Evolutionary conservation across 192 early-diverging fungal genomes (phyloP), one percentile per base, ranked within the genome.

Genomic region (Gamsiella multidivaricata): DNA sequence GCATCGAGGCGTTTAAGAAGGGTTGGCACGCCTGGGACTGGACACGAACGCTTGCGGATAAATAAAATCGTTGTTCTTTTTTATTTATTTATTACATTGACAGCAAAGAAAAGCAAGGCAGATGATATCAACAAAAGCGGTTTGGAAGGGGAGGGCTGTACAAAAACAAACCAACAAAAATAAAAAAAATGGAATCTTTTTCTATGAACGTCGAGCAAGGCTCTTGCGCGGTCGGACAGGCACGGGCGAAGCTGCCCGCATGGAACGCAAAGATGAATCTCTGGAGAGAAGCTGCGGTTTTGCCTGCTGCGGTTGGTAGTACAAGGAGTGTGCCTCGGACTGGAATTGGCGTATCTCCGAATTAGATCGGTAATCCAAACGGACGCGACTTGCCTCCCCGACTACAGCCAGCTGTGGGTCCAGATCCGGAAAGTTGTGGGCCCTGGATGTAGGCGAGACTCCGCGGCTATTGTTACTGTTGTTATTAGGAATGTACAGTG

Each of bases 1-100:
- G 79, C 79, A 31, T 69, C 58, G 81, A 61, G 73, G 93, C 23
- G 72, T 85, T 41, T 61, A 81, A 52, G 78, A 86, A 69, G 91
- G 88, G 80, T 17, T 97, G 95, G 95, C 79, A 85, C 34, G 82
- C 84, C 34, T 95, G 87, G 82, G 94, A 97, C 84, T 97, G 95
- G 95, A 97, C 95, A 14, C 74, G 73, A 25, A 82, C 86, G 49
- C 74, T 93, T 54, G 85, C 88, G 14, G 22, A 31, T 5, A 31
- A 54, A 41, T 49, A 61, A 50, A 34, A 33, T 29, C 6, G 53
- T 18, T 33, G 6, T 41, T 23, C 14, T 39, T 36, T 39, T 39
- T 9, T 10, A 46, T 12, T n/a, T 46, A n/a, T 12, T 6, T 46
- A 6, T 6, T 46, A n/a, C 4, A 46, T 10, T 46, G 45, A 39